Evolutionary conservation across 768 basidiomycete genomes (phyloP).

Genomic region (Leucosporidium scottii): DNA sequence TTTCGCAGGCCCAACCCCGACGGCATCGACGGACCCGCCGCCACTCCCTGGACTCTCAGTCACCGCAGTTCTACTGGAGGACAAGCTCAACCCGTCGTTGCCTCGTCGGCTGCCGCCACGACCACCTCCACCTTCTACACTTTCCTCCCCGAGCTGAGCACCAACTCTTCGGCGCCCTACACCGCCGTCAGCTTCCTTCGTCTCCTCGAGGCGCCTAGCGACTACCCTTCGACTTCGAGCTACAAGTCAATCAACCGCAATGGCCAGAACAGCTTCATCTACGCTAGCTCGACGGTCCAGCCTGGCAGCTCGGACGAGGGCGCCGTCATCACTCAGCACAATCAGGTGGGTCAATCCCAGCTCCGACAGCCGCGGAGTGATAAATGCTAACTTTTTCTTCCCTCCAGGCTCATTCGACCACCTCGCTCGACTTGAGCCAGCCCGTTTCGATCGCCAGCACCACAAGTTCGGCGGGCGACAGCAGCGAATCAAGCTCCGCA

Average conservation of each 20-base stretch:
- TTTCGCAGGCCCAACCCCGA: slow-evolving; percentile 1
- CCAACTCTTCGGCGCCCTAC: slow-evolving; percentile 2
- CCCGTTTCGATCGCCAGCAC: not conserved
- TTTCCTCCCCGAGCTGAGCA: slow-evolving; percentile 14
- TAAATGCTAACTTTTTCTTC: not conserved
- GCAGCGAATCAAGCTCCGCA: not conserved
- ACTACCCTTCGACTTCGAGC: slow-evolving; percentile 2
- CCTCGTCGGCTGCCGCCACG: not conserved
- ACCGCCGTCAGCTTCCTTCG: slow-evolving; percentile 13
- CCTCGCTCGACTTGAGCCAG: slow-evolving; percentile 1
- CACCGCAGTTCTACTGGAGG: slow-evolving; percentile 2
- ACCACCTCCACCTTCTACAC: slow-evolving; percentile 2
- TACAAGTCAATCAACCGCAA: not conserved
- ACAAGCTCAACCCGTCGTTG: slow-evolving; percentile 5
- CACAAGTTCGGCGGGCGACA: not conserved
- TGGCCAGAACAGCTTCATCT: not conserved
- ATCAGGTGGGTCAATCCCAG: slow-evolving; percentile 1
- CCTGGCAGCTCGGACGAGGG: not conserved
- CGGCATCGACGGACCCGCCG: not conserved
- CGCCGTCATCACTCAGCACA: slow-evolving; percentile 10
- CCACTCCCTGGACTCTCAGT: slow-evolving; percentile 10
- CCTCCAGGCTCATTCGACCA: not conserved
- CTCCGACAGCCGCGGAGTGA: too few relatives aligned
- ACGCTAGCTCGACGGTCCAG: slow-evolving; percentile 1
- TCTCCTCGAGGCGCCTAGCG: not conserved